Percentiles rank a stretch among this genome's conserved stretches.
These are phyloP conservation scores for Leishmania martiniquensis DNA, from an alignment of 208 protist genomes.

Conservation along the genomic window DNA sequence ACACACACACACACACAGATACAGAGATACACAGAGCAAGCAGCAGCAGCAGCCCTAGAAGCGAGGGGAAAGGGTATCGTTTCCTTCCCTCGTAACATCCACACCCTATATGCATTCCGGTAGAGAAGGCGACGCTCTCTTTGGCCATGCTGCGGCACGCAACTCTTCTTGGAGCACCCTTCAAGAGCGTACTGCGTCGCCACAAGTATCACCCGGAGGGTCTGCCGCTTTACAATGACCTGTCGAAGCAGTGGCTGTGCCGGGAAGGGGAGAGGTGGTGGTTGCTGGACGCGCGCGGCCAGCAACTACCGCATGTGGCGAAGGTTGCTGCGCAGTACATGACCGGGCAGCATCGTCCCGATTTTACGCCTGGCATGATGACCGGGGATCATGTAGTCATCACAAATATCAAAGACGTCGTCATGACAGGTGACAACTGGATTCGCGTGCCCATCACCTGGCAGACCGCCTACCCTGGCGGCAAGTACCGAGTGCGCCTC, in stretches of 20 bases:
- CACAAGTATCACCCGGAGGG: slow-evolving; percentile 91
- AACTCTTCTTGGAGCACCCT: slow-evolving; percentile 46
- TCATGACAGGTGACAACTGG: slow-evolving; percentile 92
- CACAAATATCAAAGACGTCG: slow-evolving; percentile 90
- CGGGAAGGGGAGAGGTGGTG: slow-evolving; percentile 92
- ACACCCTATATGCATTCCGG: neutral
- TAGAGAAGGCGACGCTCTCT: neutral
- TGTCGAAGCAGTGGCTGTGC: slow-evolving; percentile 92
- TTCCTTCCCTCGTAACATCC: neutral
- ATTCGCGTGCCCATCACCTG: slow-evolving; percentile 92
- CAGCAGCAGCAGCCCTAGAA: too few relatives aligned
- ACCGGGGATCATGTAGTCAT: slow-evolving; percentile 92
- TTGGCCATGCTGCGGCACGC: slow-evolving; percentile 57
- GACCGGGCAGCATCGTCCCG: slow-evolving; percentile 86
- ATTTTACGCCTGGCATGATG: slow-evolving; percentile 92
- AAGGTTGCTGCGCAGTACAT: slow-evolving; percentile 88
- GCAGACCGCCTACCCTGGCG: slow-evolving; percentile 91
- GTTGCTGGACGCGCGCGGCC: slow-evolving; percentile 86
- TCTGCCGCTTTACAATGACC: slow-evolving; percentile 88
- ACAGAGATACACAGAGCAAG: neutral
- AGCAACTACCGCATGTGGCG: slow-evolving; percentile 88
- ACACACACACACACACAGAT: neutral
- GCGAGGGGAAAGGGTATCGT: neutral
- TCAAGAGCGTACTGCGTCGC: slow-evolving; percentile 91
- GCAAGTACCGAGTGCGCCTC: slow-evolving; percentile 90